Conservation (phyloP, 257 asterid species). For the Solanum tarapatanum region DNA sequence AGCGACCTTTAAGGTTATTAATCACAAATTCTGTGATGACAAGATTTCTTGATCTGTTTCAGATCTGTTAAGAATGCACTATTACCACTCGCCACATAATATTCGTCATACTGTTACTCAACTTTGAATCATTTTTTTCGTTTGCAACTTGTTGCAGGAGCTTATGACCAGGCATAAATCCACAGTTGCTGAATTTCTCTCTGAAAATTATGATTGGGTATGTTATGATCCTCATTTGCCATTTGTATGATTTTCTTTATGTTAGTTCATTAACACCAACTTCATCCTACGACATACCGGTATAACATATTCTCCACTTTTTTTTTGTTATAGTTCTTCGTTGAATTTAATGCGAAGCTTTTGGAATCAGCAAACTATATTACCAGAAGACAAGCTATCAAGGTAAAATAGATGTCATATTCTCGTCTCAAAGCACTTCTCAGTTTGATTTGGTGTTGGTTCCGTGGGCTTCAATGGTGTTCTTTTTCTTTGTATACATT, state of each 20-base stretch:
- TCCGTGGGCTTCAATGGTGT: background rate
- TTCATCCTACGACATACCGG: background rate
- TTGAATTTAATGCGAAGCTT: constrained; percentile 75
- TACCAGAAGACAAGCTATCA: constrained; percentile 77
- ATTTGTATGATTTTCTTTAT: background rate
- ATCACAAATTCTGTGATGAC: background rate
- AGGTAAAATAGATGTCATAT: constrained; percentile 29
- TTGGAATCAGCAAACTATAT: constrained; percentile 79
- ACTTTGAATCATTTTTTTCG: background rate
- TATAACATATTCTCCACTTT: background rate
- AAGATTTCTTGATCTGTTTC: background rate
- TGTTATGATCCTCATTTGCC: background rate
- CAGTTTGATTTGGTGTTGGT: background rate
- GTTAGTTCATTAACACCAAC: background rate
- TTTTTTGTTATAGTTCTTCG: constrained; percentile 45
- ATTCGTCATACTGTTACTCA: background rate
- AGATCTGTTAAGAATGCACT: background rate
- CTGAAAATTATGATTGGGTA: constrained; percentile 66
- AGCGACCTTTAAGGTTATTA: constrained; percentile 68
- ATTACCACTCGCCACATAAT: background rate
- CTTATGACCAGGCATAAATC: constrained; percentile 89
- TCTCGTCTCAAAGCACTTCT: background rate
- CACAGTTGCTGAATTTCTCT: constrained; percentile 66
- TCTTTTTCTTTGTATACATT: background rate
- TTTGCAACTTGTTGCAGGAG: constrained; percentile 44